These are phyloP conservation scores for Mycena albidolilacea DNA, from an alignment of 768 basidiomycete species.

Conservation along the genomic window DNA sequence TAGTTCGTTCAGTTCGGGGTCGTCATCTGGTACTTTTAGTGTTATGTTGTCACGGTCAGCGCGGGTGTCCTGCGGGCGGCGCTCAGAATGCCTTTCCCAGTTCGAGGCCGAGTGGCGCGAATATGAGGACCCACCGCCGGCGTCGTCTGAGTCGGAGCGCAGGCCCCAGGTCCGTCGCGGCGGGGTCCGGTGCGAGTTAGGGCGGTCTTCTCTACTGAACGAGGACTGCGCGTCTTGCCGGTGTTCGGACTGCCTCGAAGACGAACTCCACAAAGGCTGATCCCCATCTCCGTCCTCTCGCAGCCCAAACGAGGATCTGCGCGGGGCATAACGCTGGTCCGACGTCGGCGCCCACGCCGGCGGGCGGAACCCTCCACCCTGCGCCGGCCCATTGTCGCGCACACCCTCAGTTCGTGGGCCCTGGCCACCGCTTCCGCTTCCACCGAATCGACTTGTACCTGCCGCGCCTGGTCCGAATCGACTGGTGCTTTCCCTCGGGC, in stretches of 20 bases:
- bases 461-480: too few relatives aligned
- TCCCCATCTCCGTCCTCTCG: not conserved
- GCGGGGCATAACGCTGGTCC: not conserved
- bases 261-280: not conserved
- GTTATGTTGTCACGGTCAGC: too few relatives aligned
- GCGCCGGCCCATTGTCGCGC: conserved; percentile 28
- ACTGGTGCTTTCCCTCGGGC: not conserved
- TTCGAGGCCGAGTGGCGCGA: not conserved
- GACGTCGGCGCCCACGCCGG: not conserved
- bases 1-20: not conserved
- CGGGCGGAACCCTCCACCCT: not conserved
- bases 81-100: not conserved
- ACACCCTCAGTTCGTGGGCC: conserved; percentile 30
- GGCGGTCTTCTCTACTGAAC: too few relatives aligned
- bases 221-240: not conserved
- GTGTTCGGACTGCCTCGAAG: not conserved
- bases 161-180: not conserved
- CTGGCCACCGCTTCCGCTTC: not conserved
- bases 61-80: not conserved
- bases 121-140: not conserved
- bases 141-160: not conserved
- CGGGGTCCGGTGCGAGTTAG: not conserved
- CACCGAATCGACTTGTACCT: too few relatives aligned
- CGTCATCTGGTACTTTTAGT: too few relatives aligned
- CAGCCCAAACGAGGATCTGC: conserved; percentile 9